Percentiles rank a stretch among this genome's conserved stretches.
Evolutionary conservation across 768 basidiomycete species (phyloP).

Genomic region (Neoboletus subvelutipes): DNA sequence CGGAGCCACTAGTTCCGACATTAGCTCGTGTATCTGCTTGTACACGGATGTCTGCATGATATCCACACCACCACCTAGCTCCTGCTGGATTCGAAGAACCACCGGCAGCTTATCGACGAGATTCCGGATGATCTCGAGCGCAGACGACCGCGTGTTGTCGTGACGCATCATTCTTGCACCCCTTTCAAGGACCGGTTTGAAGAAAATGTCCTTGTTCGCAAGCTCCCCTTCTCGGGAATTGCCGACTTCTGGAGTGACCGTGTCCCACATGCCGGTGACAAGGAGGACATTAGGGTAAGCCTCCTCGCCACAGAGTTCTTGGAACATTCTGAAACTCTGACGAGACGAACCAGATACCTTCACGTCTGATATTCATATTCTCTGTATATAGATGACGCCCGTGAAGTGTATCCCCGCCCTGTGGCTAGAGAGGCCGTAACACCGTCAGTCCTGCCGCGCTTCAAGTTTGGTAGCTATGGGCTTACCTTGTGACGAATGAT

Average conservation of each 20-base stretch:
- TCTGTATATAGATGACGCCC: slow-evolving; percentile 54
- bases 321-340: slow-evolving; percentile 50
- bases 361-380: slow-evolving; percentile 49
- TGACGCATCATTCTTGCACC: slow-evolving; percentile 47
- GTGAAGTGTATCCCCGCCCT: slow-evolving; percentile 33
- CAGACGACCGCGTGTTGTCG: slow-evolving; percentile 43
- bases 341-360: slow-evolving; percentile 46
- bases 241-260: slow-evolving; percentile 35
- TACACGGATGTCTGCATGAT: slow-evolving; percentile 54
- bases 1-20: slow-evolving; percentile 45
- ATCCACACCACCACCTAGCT: slow-evolving; percentile 45
- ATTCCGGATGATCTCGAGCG: slow-evolving; percentile 41
- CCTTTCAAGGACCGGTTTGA: slow-evolving; percentile 47
- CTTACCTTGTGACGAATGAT: slow-evolving; percentile 31
- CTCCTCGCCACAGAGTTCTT: slow-evolving; percentile 49
- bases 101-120: slow-evolving; percentile 40
- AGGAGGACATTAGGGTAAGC: slow-evolving; percentile 48
- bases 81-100: slow-evolving; percentile 50
- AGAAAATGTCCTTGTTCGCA: slow-evolving; percentile 42
- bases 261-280: slow-evolving; percentile 53
- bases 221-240: slow-evolving; percentile 45
- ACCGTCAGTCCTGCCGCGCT: not conserved
- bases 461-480: not conserved
- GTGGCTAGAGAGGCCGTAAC: slow-evolving; percentile 15
- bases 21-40: slow-evolving; percentile 48